phyloP scores from a whole-genome alignment of 2,329 filamentous ascomycete genomes.

The Aspergillus sojae region DNA sequence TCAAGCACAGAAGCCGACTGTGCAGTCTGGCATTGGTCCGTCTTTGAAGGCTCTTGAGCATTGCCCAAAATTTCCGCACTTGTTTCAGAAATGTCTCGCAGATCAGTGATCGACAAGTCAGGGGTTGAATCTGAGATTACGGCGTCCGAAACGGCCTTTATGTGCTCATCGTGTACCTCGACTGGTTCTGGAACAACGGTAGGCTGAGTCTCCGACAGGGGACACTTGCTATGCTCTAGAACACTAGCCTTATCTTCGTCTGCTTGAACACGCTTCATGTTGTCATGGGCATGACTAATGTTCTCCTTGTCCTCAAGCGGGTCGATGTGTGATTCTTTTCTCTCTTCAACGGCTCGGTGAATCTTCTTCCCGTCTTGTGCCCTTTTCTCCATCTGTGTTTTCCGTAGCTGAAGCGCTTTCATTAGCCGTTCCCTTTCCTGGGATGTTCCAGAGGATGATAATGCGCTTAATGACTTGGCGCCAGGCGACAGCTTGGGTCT shows the following conservation, averaged over 20 bases:
- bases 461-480: conserved; percentile 48
- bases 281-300: conserved; percentile 27
- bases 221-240: conserved; percentile 18
- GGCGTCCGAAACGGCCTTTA: conserved; percentile 6
- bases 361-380: conserved; percentile 34
- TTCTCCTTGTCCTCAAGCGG: conserved; percentile 30
- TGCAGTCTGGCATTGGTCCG: conserved; percentile 19
- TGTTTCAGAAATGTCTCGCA: conserved; percentile 21
- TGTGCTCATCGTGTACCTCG: conserved; percentile 7
- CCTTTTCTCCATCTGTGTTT: conserved; percentile 67
- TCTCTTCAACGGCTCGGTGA: conserved; percentile 21
- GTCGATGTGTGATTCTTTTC: conserved; percentile 12
- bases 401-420: conserved; percentile 89
- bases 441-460: conserved; percentile 63
- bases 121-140: conserved; percentile 13
- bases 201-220: conserved; percentile 16
- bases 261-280: conserved; percentile 14
- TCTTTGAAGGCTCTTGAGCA: conserved; percentile 14
- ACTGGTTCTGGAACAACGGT: conserved; percentile 6
- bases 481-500: conserved; percentile 41
- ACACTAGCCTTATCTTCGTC: conserved; percentile 11
- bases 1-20: conserved; percentile 27
- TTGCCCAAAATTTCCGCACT: conserved; percentile 18
- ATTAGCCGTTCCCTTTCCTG: conserved; percentile 89
- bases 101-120: conserved; percentile 23